phyloP scores from a whole-genome alignment of 2,329 filamentous ascomycete species.

The Pseudogymnoascus pannorum region DNA sequence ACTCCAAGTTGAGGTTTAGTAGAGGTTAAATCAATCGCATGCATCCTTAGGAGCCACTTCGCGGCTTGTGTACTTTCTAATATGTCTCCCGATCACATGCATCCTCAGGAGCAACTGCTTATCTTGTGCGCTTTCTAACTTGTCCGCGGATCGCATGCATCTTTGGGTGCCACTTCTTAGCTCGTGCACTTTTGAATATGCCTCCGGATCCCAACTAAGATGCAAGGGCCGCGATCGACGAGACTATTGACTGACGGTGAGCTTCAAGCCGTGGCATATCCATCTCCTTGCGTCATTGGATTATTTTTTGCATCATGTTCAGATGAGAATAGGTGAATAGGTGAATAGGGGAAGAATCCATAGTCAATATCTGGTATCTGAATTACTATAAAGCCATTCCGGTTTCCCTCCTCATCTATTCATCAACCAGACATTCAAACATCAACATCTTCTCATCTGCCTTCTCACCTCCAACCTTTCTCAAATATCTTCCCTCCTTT shows the following conservation, averaged over 20 bases:
- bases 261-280: neutral
- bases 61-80: neutral
- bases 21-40: neutral
- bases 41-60: neutral
- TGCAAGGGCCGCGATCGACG: constrained; percentile 3
- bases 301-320: neutral
- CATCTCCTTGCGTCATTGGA: constrained; percentile 2
- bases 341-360: neutral
- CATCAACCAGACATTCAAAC: neutral
- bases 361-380: neutral
- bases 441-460: neutral
- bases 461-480: neutral
- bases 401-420: neutral
- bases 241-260: constrained; percentile 5
- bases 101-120: too few species aligned
- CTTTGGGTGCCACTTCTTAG: neutral
- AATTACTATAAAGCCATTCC: neutral
- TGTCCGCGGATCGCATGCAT: neutral
- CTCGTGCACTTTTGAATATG: neutral
- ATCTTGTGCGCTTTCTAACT: neutral
- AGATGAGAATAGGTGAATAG: neutral
- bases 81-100: neutral
- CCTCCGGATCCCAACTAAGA: neutral
- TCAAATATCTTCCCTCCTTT: neutral
- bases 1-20: neutral